Percentiles rank a stretch among this genome's conserved stretches.
These are phyloP conservation scores for Chlamydomonas sp. DNA, from an alignment of 139 green algal species.

Conservation along the genomic window DNA sequence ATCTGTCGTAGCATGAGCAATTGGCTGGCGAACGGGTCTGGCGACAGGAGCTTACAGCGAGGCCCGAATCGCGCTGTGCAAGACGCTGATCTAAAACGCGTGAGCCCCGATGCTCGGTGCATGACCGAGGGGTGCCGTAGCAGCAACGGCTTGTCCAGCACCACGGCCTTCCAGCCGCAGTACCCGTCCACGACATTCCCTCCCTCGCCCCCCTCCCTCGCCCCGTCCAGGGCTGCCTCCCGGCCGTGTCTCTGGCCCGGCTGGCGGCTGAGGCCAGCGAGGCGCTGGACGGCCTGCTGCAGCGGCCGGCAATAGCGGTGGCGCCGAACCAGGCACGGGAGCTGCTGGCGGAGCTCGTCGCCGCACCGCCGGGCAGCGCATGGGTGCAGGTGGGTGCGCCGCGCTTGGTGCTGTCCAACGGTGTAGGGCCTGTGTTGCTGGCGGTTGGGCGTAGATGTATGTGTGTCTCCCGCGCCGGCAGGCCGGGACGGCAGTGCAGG, in stretches of 20 bases:
- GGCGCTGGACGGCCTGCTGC: conserved; percentile 21
- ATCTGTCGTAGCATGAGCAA: background rate
- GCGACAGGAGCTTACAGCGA: too few species aligned
- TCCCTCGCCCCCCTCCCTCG: too few species aligned
- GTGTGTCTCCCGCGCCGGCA: background rate
- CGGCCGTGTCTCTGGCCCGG: conserved; percentile 1
- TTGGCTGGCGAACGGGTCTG: background rate
- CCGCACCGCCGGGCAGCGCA: background rate
- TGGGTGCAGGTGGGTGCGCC: conserved; percentile 10
- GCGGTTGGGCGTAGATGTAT: background rate
- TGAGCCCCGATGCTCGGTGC: background rate
- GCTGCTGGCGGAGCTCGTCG: conserved; percentile 9
- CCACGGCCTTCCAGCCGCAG: too few species aligned
- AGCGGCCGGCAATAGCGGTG: background rate
- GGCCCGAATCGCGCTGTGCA: too few species aligned
- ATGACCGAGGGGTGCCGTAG: background rate
- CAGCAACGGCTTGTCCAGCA: background rate
- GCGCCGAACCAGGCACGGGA: background rate
- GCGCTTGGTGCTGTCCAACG: background rate
- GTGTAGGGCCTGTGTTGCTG: background rate
- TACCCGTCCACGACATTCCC: background rate
- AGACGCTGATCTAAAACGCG: background rate
- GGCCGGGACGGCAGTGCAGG: too few species aligned
- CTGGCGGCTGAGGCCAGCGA: conserved; percentile 20
- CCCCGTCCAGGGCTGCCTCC: background rate